These are phyloP conservation scores for Cydonia oblonga DNA, from an alignment of 331 rosid genomes.

Conservation along the genomic window DNA sequence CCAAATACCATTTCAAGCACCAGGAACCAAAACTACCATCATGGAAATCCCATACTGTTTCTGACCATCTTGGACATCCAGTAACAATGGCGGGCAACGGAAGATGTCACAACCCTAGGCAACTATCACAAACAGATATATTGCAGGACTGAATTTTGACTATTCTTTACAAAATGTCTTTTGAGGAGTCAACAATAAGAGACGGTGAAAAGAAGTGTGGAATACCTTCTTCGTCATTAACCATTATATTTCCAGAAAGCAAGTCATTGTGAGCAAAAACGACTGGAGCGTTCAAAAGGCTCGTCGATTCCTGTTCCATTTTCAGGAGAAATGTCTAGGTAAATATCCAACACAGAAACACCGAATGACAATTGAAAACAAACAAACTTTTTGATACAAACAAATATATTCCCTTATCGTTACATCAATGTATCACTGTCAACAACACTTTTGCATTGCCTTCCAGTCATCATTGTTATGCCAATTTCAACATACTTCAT, in stretches of 20 bases:
- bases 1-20: neutral
- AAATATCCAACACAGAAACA: slow-evolving; percentile 1
- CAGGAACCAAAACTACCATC: neutral
- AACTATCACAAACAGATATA: neutral
- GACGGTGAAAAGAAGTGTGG: slow-evolving; percentile 3
- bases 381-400: neutral
- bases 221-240: slow-evolving; percentile 77
- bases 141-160: neutral
- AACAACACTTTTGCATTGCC: neutral
- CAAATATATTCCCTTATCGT: neutral
- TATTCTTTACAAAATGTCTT: neutral
- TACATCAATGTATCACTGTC: neutral
- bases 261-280: slow-evolving; percentile 88
- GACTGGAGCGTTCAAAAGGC: slow-evolving; percentile 58
- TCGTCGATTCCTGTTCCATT: slow-evolving; percentile 66
- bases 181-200: neutral
- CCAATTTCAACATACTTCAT: neutral
- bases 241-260: slow-evolving; percentile 92
- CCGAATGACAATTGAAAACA: neutral
- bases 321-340: slow-evolving; percentile 14
- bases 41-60: neutral
- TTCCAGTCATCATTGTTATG: neutral
- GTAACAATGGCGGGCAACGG: neutral
- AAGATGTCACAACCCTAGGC: neutral
- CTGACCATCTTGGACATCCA: neutral